Base-by-base conservation (phyloP, 2,329 filamentous ascomycete genomes). In the Alternaria ethzedia region DNA sequence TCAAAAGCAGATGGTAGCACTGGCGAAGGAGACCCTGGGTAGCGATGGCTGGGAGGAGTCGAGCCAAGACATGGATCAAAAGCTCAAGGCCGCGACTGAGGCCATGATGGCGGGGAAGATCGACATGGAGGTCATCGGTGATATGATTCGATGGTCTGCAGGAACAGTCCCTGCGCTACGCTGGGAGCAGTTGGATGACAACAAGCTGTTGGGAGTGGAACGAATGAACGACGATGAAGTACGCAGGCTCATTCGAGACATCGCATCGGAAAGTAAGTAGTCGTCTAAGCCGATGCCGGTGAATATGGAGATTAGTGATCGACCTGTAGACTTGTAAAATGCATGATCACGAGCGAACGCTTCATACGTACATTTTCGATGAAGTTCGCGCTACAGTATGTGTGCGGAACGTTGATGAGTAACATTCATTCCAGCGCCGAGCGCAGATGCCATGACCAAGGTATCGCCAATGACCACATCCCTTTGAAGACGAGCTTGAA, bases 121-220 rank as follows among this genome's bases (percentile, higher is more conserved):
- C 25, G 47, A 63, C 45, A 21, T 63, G 15, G 32, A 46, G 25
- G 57, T 55, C 9, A 59, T 63, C 26, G 61, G 61, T 10, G 61
- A 63, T 26, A 60, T 63, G 57, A 50, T 63, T 50, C 61, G 61
- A 26, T 63, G 56, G 56, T 58, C 55, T 43, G 50, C 49, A 7
- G 30, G n/a, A 3, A 32, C 46, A 11, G 46, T 49, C 5, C 44
- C 45, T 7, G 25, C 56, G 10, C 56, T 20, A 21, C 56, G 57
- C 43, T 60, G 57, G 57, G 41, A 60, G 43, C 57, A 55, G 43
- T 44, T 55, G 23, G 50, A 60, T n/a, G 57, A 60, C 36, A 60
- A 60, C 43, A 46, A 49, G 25, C 13, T 60, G 25, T 47, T 60
- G 43, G 57, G 57, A 13, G 50, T 60, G 36, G 44, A 46, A 52